phyloP scores from a whole-genome alignment of 2,329 filamentous ascomycete genomes.

The Chaetomium sp. region DNA sequence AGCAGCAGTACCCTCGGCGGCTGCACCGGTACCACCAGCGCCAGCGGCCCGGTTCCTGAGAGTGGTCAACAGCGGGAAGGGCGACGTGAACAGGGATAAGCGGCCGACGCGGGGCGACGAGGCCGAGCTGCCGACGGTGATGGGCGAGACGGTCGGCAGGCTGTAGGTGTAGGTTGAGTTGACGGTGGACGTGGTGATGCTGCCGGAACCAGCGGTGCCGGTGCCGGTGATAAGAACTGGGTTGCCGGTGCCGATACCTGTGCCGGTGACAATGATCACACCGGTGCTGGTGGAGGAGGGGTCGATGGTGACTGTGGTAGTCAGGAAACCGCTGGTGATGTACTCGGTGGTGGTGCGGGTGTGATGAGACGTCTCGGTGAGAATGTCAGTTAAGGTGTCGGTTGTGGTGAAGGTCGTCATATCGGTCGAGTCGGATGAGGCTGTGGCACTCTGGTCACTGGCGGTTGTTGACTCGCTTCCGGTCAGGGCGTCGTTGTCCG shows the following conservation, averaged over 20 bases:
- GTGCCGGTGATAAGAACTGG: background rate
- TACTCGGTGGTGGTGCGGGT: background rate
- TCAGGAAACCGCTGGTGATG: background rate
- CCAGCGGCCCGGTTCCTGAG: no score
- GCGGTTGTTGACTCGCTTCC: background rate
- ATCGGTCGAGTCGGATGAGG: background rate
- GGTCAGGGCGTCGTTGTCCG: constrained; percentile 2
- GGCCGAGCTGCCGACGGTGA: background rate
- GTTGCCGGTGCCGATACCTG: background rate
- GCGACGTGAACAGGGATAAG: no score
- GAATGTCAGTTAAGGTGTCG: background rate
- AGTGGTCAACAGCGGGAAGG: no score
- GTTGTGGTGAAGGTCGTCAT: background rate
- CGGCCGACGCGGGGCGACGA: background rate
- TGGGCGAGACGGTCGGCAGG: background rate
- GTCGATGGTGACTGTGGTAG: background rate
- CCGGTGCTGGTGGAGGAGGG: background rate
- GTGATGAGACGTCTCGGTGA: no score
- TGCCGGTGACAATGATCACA: background rate
- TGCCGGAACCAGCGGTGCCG: background rate
- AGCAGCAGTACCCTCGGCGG: no score
- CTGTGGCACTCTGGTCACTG: background rate
- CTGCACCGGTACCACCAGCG: no score
- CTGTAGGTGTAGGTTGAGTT: constrained; percentile 12
- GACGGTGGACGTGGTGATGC: background rate